Base-by-base conservation (phyloP, 192 early-diverging fungal species). In the Linnemannia hyalina region DNA sequence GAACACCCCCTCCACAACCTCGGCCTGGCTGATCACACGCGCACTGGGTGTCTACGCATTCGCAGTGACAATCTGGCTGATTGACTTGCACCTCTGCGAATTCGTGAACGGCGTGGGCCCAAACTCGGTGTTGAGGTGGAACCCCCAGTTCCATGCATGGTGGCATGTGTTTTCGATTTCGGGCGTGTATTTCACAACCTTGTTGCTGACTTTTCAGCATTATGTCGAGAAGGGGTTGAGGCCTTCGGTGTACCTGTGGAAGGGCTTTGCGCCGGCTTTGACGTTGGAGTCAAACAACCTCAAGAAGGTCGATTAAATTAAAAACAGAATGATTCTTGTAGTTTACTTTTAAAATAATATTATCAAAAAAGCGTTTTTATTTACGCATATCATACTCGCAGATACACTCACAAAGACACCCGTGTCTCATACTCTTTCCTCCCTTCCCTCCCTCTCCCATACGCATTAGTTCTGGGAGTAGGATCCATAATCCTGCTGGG, bases 121-220 rank as follows among this genome's bases (percentile, higher is more conserved):
- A 13, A 36, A 86, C 20, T 77, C 79, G 26, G 76, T 86, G 26
- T 54, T 85, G 42, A 76, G 42, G 47, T 85, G 83, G 83, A 94
- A 94, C 77, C 74, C 91, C 63, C 93, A 94, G 82, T 88, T 94
- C 36, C 93, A 94, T 77, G 93, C 93, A 20, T 91, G 91, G 91
- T 94, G 93, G 93, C 93, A 94, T 63, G 88, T 93, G 0, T 85
- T 92, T 54, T 91, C 91, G 3, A 93, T 92, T 9, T 73, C 90
- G 20, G 93, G 91, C 0, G 88, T 93, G 2, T 92, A 92, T 49
- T 85, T 85, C 38, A 54, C 83, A 0, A 85, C 83, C 1, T 86
- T 92, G 55, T 74, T 94, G 83, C 88, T 92, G 6, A 89, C 92
- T 10, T 88, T 90, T 57, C 83, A 85, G 35, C 83, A 85, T 29